Evolutionary conservation across 768 basidiomycete genomes (phyloP).

Genomic region (Grammothele lineata): DNA sequence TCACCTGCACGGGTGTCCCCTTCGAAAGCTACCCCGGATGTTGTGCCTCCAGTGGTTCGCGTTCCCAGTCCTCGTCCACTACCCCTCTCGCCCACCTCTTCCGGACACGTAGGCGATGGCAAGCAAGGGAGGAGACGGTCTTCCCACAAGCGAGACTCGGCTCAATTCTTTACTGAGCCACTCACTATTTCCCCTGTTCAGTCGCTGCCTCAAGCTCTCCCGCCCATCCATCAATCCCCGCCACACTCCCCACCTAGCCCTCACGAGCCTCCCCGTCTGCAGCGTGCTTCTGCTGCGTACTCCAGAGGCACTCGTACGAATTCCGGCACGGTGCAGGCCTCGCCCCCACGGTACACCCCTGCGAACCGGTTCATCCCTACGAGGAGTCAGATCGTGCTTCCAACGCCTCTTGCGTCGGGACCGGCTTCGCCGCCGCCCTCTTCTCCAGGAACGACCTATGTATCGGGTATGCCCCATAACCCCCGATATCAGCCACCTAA

Average conservation of each 20-base stretch:
- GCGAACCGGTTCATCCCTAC: conserved; percentile 13
- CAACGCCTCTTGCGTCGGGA: conserved; percentile 18
- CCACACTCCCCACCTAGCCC: not conserved
- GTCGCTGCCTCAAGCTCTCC: not conserved
- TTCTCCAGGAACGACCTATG: not conserved
- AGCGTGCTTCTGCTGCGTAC: conserved; percentile 5
- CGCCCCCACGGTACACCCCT: not conserved
- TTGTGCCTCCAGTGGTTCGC: not conserved
- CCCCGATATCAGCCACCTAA: not conserved
- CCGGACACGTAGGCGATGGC: too few species aligned
- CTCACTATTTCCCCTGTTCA: not conserved
- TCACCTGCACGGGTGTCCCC: not conserved
- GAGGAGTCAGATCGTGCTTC: conserved; percentile 21
- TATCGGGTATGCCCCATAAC: not conserved
- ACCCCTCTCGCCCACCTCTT: not conserved
- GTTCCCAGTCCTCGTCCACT: not conserved
- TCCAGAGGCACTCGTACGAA: conserved; percentile 8
- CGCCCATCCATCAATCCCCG: not conserved
- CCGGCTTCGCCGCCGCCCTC: not conserved
- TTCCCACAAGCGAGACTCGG: conserved; percentile 2
- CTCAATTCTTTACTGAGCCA: not conserved
- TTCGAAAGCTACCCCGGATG: not conserved
- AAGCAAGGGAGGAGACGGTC: too few species aligned
- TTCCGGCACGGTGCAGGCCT: conserved; percentile 1
- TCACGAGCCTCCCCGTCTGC: too few species aligned